Conservation (phyloP, 805 yeast species). For the Candida tibetensis region DNA sequence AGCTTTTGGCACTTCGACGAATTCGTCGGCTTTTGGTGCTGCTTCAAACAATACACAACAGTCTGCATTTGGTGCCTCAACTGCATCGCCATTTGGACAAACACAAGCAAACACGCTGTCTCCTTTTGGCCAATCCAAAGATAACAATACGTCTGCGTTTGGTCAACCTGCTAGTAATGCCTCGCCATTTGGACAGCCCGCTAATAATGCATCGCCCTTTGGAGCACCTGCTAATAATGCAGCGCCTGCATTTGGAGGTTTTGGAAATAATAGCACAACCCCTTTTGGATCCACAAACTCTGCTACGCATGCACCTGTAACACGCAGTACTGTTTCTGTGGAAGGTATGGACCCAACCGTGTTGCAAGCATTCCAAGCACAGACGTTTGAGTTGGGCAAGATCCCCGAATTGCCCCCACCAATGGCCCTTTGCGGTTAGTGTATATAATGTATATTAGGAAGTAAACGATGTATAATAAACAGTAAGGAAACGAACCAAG, state of each 20-base stretch:
- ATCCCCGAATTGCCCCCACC: constrained; percentile 80
- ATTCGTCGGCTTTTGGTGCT: constrained; percentile 12
- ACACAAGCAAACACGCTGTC: constrained; percentile 4
- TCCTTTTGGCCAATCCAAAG: constrained; percentile 14
- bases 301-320: not conserved
- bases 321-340: constrained; percentile 6
- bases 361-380: constrained; percentile 46
- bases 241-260: constrained; percentile 1
- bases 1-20: constrained; percentile 10
- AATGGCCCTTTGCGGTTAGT: constrained; percentile 24
- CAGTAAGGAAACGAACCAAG: not conserved
- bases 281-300: constrained; percentile 8
- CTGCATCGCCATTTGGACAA: constrained; percentile 14
- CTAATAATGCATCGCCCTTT: constrained; percentile 2
- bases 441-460: constrained; percentile 1
- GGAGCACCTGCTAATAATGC: constrained; percentile 1
- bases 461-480: not conserved
- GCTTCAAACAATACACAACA: constrained; percentile 1
- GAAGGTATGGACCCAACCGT: constrained; percentile 45
- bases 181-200: constrained; percentile 8
- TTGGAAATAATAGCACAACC: constrained; percentile 7
- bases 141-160: constrained; percentile 11
- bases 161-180: constrained; percentile 6
- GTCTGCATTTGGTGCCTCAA: constrained; percentile 15
- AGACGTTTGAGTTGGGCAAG: constrained; percentile 51